Conservation (phyloP, 768 basidiomycete genomes). For the Aureoboletus auriporus region DNA sequence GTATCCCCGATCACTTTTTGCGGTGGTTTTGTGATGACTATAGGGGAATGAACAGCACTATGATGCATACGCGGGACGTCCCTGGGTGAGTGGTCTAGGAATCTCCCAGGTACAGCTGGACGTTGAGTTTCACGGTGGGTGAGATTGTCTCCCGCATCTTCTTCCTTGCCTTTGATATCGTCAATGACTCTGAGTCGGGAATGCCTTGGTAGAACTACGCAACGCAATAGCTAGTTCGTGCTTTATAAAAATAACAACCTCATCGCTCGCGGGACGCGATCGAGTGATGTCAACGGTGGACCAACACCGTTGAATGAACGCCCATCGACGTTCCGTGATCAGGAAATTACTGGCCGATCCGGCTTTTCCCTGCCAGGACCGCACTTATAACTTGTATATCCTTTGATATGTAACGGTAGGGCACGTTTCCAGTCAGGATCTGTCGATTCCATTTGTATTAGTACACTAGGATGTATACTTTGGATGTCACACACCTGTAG, state of each 20-base stretch:
- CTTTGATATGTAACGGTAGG: slow-evolving; percentile 10
- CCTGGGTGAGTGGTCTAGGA: too few relatives aligned
- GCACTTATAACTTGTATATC: slow-evolving; percentile 12
- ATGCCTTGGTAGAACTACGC: too few relatives aligned
- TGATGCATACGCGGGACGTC: too few relatives aligned
- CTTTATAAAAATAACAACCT: slow-evolving; percentile 17
- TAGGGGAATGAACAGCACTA: too few relatives aligned
- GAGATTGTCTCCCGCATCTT: too few relatives aligned
- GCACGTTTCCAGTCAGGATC: slow-evolving; percentile 1
- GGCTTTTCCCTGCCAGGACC: slow-evolving; percentile 3
- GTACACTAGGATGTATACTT: neutral
- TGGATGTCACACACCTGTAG: slow-evolving; percentile 10
- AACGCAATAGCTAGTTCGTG: neutral
- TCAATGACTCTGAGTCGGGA: too few relatives aligned
- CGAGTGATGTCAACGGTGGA: slow-evolving; percentile 22
- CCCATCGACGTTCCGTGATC: slow-evolving; percentile 9
- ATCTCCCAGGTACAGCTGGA: too few relatives aligned
- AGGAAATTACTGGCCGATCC: neutral
- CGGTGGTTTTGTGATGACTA: too few relatives aligned
- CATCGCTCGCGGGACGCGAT: slow-evolving; percentile 26
- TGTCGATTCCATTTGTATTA: neutral
- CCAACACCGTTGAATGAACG: slow-evolving; percentile 13
- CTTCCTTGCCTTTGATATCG: too few relatives aligned
- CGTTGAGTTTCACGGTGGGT: too few relatives aligned
- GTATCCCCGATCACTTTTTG: too few relatives aligned